These are phyloP conservation scores for Eucalyptus decipiens DNA, from an alignment of 345 rosid species.

Conservation along the genomic window DNA sequence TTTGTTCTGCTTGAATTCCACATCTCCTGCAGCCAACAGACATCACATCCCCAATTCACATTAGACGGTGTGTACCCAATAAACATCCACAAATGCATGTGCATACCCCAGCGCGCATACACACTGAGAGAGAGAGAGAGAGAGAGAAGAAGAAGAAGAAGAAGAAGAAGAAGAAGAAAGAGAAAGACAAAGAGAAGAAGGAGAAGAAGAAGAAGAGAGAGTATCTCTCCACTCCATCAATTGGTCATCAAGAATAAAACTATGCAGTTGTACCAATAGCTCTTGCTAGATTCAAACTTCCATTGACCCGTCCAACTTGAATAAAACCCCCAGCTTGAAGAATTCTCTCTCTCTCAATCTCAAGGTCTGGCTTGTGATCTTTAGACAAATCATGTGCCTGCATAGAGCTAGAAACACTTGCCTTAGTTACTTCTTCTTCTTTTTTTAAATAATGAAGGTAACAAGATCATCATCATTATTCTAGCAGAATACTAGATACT, in stretches of 20 bases:
- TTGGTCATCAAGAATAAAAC: neutral
- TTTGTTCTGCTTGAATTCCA: slow-evolving; percentile 91
- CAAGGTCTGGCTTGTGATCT: slow-evolving; percentile 98
- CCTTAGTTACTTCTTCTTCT: neutral
- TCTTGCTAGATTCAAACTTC: slow-evolving; percentile 93
- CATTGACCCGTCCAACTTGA: slow-evolving; percentile 88
- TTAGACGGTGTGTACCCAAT: neutral
- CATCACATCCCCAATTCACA: neutral
- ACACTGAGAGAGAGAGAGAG: neutral
- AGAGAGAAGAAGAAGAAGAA: no score
- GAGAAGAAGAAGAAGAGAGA: neutral
- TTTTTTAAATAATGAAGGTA: neutral
- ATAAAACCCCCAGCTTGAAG: slow-evolving; percentile 96
- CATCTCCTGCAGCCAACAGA: slow-evolving; percentile 48
- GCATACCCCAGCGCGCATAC: neutral
- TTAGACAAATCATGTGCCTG: slow-evolving; percentile 87
- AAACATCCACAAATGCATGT: neutral
- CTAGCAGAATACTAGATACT: neutral
- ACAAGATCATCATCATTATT: neutral
- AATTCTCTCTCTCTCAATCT: slow-evolving; percentile 84
- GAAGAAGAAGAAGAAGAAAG: neutral
- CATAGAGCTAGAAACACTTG: neutral
- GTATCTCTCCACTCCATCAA: neutral
- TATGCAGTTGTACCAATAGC: slow-evolving; percentile 55
- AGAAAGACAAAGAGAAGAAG: no score